Percentiles rank a stretch among this genome's conserved stretches.
Evolutionary conservation across 164 flowering plant genomes (phyloP).

Genomic region (Magnolia changhungtana): DNA sequence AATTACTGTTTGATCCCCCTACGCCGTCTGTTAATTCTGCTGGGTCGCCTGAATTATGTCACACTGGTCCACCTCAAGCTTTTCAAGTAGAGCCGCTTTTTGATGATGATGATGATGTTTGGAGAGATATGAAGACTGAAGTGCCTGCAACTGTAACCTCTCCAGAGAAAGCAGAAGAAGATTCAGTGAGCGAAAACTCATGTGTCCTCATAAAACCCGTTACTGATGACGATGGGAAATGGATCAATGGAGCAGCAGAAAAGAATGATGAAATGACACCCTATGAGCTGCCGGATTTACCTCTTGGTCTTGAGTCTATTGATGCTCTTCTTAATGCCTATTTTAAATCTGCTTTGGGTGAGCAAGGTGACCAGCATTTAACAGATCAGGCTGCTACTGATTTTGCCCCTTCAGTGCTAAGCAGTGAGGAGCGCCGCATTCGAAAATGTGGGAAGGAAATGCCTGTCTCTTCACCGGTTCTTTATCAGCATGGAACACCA

Average conservation of each 20-base stretch:
- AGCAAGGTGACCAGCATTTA: conserved; percentile 7
- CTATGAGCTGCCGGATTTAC: too few relatives aligned
- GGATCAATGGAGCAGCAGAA: not conserved
- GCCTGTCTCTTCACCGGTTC: conserved; percentile 2
- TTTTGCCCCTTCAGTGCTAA: not conserved
- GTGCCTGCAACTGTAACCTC: too few relatives aligned
- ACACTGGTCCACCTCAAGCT: conserved; percentile 11
- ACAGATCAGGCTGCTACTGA: conserved; percentile 7
- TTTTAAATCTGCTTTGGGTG: conserved; percentile 6
- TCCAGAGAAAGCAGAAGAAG: conserved; percentile 7
- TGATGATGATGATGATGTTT: conserved; percentile 5
- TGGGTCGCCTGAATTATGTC: conserved; percentile 6
- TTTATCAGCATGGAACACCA: conserved; percentile 3
- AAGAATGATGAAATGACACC: too few relatives aligned
- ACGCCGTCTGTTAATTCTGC: conserved; percentile 8
- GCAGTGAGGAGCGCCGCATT: not conserved
- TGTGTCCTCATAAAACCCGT: conserved; percentile 1
- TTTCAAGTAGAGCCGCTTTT: conserved; percentile 8
- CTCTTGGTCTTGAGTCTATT: conserved; percentile 2
- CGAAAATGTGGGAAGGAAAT: not conserved
- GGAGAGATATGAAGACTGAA: not conserved
- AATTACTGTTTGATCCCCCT: conserved; percentile 32
- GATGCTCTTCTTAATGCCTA: conserved; percentile 4
- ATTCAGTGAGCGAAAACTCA: conserved; percentile 10
- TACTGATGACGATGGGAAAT: not conserved